Evolutionary conservation across 2,329 filamentous ascomycete genomes (phyloP).

Genomic region (Aspergillus sclerotialis): DNA sequence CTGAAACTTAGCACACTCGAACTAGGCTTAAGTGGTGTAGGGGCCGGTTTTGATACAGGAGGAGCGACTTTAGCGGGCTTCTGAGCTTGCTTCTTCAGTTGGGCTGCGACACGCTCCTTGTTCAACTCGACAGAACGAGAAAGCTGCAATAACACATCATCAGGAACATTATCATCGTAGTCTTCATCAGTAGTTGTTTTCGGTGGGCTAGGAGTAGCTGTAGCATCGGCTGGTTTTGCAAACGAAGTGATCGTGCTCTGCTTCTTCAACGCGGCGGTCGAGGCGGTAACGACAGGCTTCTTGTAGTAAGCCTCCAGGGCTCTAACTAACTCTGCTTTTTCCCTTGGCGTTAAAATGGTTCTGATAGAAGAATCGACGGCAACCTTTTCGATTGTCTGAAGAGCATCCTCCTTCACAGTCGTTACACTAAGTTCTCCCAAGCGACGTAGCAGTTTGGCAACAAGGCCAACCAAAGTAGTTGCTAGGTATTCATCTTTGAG

Average conservation of each 20-base stretch:
- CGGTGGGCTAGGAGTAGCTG: constrained; percentile 26
- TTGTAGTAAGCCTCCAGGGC: constrained; percentile 50
- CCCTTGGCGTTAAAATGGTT: constrained; percentile 73
- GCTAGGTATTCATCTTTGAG: constrained; percentile 83
- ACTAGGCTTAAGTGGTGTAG: constrained; percentile 21
- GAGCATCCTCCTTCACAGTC: constrained; percentile 59
- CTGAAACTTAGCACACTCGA: constrained; percentile 54
- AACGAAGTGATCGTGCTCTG: constrained; percentile 37
- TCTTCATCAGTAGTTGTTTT: constrained; percentile 30
- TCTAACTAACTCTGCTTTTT: constrained; percentile 72
- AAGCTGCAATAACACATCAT: constrained; percentile 34
- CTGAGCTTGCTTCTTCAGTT: constrained; percentile 22
- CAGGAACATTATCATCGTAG: constrained; percentile 35
- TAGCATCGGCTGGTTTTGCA: constrained; percentile 27
- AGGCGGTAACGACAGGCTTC: constrained; percentile 37
- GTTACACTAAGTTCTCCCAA: constrained; percentile 69
- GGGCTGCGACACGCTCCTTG: constrained; percentile 27
- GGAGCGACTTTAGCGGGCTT: constrained; percentile 17
- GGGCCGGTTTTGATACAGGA: constrained; percentile 17
- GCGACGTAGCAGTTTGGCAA: constrained; percentile 75
- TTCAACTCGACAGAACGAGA: constrained; percentile 38
- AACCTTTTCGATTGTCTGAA: constrained; percentile 51
- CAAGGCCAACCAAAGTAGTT: constrained; percentile 70
- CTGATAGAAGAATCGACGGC: constrained; percentile 53
- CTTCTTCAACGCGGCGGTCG: constrained; percentile 36